phyloP scores from a whole-genome alignment of 352 stramenopile species.

The Globisporangium nodosum region DNA sequence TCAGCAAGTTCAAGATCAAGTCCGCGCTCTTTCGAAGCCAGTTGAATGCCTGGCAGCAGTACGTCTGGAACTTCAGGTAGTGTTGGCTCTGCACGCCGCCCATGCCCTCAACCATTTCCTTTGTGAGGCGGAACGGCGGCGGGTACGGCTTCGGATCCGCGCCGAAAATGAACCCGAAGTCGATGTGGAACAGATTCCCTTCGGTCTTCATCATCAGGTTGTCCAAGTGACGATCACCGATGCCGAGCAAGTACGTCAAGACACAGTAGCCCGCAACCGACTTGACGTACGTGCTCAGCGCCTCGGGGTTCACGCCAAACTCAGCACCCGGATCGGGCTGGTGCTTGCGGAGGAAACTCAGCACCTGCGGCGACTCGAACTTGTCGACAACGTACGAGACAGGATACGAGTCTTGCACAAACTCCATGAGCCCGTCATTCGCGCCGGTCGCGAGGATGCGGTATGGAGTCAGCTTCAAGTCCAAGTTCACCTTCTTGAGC shows the following conservation, averaged over 20 bases:
- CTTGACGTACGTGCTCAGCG: slow-evolving; percentile 95
- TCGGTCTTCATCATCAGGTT: slow-evolving; percentile 98
- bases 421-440: slow-evolving; percentile 95
- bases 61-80: slow-evolving; percentile 91
- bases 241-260: slow-evolving; percentile 98
- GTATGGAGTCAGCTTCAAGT: slow-evolving; percentile 98
- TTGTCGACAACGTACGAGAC: slow-evolving; percentile 95
- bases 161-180: slow-evolving; percentile 99
- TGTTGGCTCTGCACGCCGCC: slow-evolving; percentile 88
- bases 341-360: slow-evolving; percentile 83
- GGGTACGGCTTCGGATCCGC: slow-evolving; percentile 98
- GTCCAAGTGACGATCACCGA: slow-evolving; percentile 99
- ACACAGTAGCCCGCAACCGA: slow-evolving; percentile 99
- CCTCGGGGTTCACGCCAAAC: slow-evolving; percentile 89
- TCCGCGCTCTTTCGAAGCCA: slow-evolving; percentile 96
- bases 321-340: slow-evolving; percentile 81
- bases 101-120: slow-evolving; percentile 97
- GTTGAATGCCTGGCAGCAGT: slow-evolving; percentile 91
- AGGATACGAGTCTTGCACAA: slow-evolving; percentile 94
- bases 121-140: slow-evolving; percentile 97
- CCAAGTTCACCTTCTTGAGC: slow-evolving; percentile 98
- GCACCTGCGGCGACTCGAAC: slow-evolving; percentile 91
- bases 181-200: slow-evolving; percentile 99
- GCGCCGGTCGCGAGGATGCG: slow-evolving; percentile 82
- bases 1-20: slow-evolving; percentile 98